These are phyloP conservation scores for Simmondsia chinensis DNA, from an alignment of 148 eudicot species.

Conservation along the genomic window DNA sequence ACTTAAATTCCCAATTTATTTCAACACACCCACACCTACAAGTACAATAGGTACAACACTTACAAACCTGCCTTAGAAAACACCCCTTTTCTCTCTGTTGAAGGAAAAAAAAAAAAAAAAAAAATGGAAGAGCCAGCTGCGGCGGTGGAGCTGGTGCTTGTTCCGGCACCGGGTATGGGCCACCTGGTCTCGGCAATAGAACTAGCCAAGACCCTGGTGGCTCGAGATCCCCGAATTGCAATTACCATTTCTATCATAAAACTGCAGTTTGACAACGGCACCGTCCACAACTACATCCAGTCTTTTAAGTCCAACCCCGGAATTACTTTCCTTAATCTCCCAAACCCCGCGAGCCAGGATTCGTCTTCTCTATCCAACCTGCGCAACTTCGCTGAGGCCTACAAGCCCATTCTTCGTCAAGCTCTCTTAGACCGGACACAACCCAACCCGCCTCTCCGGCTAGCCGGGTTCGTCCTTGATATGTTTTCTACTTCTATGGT, in stretches of 20 bases:
- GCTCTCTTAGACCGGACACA: background rate
- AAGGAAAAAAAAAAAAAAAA: too few species aligned
- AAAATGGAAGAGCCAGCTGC: too few species aligned
- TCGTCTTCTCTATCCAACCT: too few species aligned
- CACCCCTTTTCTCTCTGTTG: too few species aligned
- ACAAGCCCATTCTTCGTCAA: background rate
- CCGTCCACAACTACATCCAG: background rate
- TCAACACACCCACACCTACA: too few species aligned
- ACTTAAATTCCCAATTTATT: too few species aligned
- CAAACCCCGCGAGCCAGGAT: background rate
- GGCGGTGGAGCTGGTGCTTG: constrained; percentile 1
- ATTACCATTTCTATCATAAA: background rate
- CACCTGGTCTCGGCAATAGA: too few species aligned
- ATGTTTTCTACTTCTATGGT: constrained; percentile 1
- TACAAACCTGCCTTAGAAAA: too few species aligned
- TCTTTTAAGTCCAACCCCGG: background rate
- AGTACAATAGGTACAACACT: too few species aligned
- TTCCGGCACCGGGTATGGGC: constrained; percentile 8
- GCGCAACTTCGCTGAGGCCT: background rate
- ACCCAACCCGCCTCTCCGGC: background rate
- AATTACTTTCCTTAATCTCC: background rate
- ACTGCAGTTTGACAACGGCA: background rate
- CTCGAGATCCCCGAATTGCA: background rate
- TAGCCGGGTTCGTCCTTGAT: constrained; percentile 1
- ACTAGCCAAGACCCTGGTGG: constrained; percentile 1